These are phyloP conservation scores for Parachaetomium inaequale DNA, from an alignment of 495 filamentous ascomycete species.

Conservation along the genomic window DNA sequence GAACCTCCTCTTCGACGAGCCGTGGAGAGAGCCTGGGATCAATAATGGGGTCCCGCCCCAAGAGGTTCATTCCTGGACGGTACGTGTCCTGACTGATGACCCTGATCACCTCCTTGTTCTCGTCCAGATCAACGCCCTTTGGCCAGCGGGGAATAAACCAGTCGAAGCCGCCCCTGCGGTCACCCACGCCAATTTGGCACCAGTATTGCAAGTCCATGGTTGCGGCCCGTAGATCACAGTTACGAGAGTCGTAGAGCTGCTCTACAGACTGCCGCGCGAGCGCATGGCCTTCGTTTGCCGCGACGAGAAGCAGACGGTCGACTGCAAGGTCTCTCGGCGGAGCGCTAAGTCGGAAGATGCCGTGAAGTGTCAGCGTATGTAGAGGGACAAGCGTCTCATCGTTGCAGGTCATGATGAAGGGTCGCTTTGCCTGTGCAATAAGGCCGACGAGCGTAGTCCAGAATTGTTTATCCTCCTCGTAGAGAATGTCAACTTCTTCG, in stretches of 20 bases:
- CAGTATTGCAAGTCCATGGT: constrained; percentile 91
- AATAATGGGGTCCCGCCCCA: constrained; percentile 53
- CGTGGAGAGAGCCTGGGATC: constrained; percentile 18
- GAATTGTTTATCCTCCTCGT: constrained; percentile 92
- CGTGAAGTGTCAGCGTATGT: constrained; percentile 67
- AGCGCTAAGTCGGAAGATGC: constrained; percentile 74
- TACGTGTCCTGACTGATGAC: constrained; percentile 84
- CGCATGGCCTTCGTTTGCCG: constrained; percentile 87
- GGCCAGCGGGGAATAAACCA: constrained; percentile 84
- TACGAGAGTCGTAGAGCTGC: constrained; percentile 63
- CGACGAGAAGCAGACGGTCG: constrained; percentile 78
- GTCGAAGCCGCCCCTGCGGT: constrained; percentile 77
- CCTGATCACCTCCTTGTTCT: constrained; percentile 61
- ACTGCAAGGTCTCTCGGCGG: constrained; percentile 65
- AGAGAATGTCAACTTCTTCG: constrained; percentile 91
- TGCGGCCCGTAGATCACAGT: constrained; percentile 70
- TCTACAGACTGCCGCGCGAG: constrained; percentile 63
- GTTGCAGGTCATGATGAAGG: constrained; percentile 93
- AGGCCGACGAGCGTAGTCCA: constrained; percentile 78
- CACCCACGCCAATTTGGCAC: constrained; percentile 96
- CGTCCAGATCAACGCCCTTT: constrained; percentile 61
- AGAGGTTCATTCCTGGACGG: constrained; percentile 69
- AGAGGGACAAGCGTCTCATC: constrained; percentile 75
- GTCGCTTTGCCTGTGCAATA: constrained; percentile 78
- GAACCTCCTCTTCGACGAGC: constrained; percentile 49